Conservation (phyloP, 371 early-diverging fungal genomes). For the Capniomyces stellatus region DNA sequence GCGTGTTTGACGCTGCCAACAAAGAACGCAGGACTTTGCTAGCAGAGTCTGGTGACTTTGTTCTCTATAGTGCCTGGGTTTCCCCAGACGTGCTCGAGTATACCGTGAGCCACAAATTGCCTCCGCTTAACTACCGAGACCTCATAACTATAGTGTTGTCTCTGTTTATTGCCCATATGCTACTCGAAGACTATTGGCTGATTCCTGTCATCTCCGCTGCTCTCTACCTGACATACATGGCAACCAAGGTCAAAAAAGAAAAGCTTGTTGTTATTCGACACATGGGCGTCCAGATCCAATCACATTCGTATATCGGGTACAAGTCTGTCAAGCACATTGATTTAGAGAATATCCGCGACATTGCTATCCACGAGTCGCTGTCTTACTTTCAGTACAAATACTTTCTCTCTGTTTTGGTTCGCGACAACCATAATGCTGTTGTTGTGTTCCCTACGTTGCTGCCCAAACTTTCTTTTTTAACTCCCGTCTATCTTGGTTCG, state of each 20-base stretch:
- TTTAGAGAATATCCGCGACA: constrained; percentile 11
- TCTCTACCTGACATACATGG: background rate
- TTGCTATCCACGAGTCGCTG: constrained; percentile 21
- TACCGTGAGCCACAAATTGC: constrained; percentile 9
- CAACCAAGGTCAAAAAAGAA: constrained; percentile 7
- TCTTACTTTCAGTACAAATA: constrained; percentile 19
- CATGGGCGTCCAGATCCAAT: constrained; percentile 19
- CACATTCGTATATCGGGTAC: constrained; percentile 11
- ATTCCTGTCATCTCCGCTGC: background rate
- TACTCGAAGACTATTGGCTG: constrained; percentile 11
- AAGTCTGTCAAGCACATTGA: constrained; percentile 14
- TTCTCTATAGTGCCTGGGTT: background rate
- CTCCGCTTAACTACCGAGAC: constrained; percentile 9
- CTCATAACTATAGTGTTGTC: constrained; percentile 15
- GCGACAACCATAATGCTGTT: constrained; percentile 6
- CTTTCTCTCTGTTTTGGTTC: constrained; percentile 18
- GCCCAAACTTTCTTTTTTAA: constrained; percentile 12
- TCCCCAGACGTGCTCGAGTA: constrained; percentile 22
- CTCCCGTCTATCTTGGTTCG: constrained; percentile 21
- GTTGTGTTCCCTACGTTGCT: constrained; percentile 21
- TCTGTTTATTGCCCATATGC: constrained; percentile 16
- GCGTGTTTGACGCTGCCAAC: too few relatives aligned
- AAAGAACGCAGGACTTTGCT: too few relatives aligned
- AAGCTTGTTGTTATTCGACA: constrained; percentile 19
- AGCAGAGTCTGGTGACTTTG: too few relatives aligned